phyloP scores from a whole-genome alignment of 805 yeast species.

The Zygoascus bituminiphila region DNA sequence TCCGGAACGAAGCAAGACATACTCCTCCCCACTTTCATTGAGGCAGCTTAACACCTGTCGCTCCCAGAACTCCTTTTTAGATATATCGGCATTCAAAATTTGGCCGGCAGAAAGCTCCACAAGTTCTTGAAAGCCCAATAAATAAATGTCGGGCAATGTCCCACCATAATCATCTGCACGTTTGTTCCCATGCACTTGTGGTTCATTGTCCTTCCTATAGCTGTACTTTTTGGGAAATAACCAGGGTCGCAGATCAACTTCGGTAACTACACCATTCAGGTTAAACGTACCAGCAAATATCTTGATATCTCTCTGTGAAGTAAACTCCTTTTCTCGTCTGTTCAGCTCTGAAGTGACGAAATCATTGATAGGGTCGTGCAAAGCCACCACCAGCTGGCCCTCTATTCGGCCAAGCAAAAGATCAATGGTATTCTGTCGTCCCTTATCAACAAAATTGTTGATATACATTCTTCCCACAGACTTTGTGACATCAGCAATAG shows the following conservation, averaged over 20 bases:
- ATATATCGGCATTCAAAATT: constrained; percentile 75
- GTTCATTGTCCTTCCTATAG: background rate
- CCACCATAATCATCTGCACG: constrained; percentile 13
- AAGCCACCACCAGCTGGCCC: constrained; percentile 57
- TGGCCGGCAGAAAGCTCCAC: constrained; percentile 91
- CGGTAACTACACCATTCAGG: constrained; percentile 61
- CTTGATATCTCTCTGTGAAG: constrained; percentile 49
- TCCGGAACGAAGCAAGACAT: constrained; percentile 66
- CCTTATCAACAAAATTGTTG: constrained; percentile 89
- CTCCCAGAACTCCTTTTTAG: constrained; percentile 76
- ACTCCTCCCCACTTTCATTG: constrained; percentile 44
- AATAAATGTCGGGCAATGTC: constrained; percentile 58
- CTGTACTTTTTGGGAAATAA: constrained; percentile 51
- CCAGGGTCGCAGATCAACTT: constrained; percentile 65
- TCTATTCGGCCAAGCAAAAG: constrained; percentile 73
- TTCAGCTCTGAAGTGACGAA: constrained; percentile 61
- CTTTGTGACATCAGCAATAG: constrained; percentile 93
- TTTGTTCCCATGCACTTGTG: background rate
- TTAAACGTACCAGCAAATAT: constrained; percentile 82
- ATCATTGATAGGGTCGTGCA: constrained; percentile 85
- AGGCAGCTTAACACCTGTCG: constrained; percentile 52
- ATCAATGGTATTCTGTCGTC: constrained; percentile 85
- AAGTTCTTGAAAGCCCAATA: constrained; percentile 91
- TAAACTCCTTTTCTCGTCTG: constrained; percentile 43
- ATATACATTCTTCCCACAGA: constrained; percentile 92